Conservation (phyloP, 129 eudicot genomes). For the Flaveria robusta region DNA sequence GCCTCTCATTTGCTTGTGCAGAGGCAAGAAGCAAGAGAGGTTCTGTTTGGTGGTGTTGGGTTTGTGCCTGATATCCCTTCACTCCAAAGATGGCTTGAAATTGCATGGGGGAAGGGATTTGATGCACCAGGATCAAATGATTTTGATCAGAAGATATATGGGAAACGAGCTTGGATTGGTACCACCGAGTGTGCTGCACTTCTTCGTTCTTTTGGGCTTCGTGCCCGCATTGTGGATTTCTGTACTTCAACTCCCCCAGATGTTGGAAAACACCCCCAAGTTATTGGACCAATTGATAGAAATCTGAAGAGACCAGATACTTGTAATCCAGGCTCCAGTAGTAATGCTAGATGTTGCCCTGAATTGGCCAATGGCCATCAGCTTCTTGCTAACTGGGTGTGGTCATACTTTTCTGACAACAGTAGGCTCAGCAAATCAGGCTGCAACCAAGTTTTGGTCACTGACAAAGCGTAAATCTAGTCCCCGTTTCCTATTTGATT, state of each 20-base stretch:
- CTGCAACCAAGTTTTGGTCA: slow-evolving; percentile 49
- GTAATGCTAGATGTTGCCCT: not conserved
- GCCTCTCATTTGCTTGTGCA: slow-evolving; percentile 69
- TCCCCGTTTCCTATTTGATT: not conserved
- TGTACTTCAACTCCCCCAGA: slow-evolving; percentile 1
- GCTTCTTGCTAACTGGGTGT: slow-evolving; percentile 76
- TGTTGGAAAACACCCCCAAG: slow-evolving; percentile 9
- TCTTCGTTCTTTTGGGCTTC: slow-evolving; percentile 83
- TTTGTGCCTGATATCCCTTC: slow-evolving; percentile 80
- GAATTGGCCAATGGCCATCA: slow-evolving; percentile 50
- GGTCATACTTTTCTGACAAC: slow-evolving; percentile 74
- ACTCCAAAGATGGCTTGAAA: slow-evolving; percentile 86
- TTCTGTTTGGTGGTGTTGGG: slow-evolving; percentile 69
- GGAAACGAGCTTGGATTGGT: slow-evolving; percentile 77
- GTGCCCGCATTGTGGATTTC: slow-evolving; percentile 85
- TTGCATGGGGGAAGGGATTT: slow-evolving; percentile 86
- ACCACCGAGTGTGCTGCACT: slow-evolving; percentile 91
- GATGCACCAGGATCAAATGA: slow-evolving; percentile 64
- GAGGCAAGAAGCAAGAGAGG: slow-evolving; percentile 53
- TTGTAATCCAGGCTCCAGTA: slow-evolving; percentile 18
- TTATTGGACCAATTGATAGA: slow-evolving; percentile 85
- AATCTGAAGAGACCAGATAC: slow-evolving; percentile 45
- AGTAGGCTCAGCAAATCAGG: slow-evolving; percentile 23
- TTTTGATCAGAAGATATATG: slow-evolving; percentile 54
- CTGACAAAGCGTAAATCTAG: slow-evolving; percentile 67